Evolutionary conservation across 2,329 filamentous ascomycete species (phyloP).

Genomic region (Colletotrichum truncatum): DNA sequence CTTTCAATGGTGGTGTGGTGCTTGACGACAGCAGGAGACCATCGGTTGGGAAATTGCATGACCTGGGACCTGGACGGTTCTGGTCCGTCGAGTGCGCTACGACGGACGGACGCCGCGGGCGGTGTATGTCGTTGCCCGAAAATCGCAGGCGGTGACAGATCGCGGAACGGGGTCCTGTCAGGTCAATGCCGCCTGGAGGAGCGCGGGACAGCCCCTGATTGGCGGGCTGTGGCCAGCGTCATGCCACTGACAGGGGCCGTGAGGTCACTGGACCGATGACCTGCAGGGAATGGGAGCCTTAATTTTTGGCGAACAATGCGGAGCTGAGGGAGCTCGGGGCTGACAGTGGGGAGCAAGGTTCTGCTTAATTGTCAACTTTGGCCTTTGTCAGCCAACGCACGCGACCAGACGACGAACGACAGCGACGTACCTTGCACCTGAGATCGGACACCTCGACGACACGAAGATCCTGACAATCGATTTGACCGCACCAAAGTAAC

Average conservation of each 20-base stretch:
- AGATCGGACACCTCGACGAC: not conserved
- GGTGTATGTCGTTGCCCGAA: conserved; percentile 21
- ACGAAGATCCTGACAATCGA: not conserved
- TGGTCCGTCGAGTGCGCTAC: not conserved
- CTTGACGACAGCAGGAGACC: conserved; percentile 3
- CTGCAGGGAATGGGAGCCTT: conserved; percentile 1
- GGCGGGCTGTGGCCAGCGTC: not conserved
- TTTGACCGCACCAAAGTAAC: not conserved
- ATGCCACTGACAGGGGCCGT: not conserved
- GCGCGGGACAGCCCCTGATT: conserved; percentile 1
- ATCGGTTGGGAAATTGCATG: conserved; percentile 17
- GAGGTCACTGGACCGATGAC: conserved; percentile 11
- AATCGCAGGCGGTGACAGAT: conserved; percentile 26
- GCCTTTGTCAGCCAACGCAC: conserved; percentile 19
- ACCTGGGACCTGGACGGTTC: not conserved
- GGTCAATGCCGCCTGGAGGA: not conserved
- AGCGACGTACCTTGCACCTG: conserved; percentile 1
- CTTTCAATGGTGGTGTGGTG: conserved; percentile 15
- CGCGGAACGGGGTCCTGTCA: conserved; percentile 17
- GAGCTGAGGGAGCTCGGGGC: not conserved
- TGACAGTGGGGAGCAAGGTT: conserved; percentile 5
- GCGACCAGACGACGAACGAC: conserved; percentile 3
- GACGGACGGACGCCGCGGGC: not conserved
- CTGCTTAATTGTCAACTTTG: not conserved
- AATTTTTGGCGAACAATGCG: not conserved